A percentile compares a stretch with the other conserved stretches of the same genome.
Evolutionary conservation across 768 basidiomycete species (phyloP).

Genomic region (Boletus rubropictus): DNA sequence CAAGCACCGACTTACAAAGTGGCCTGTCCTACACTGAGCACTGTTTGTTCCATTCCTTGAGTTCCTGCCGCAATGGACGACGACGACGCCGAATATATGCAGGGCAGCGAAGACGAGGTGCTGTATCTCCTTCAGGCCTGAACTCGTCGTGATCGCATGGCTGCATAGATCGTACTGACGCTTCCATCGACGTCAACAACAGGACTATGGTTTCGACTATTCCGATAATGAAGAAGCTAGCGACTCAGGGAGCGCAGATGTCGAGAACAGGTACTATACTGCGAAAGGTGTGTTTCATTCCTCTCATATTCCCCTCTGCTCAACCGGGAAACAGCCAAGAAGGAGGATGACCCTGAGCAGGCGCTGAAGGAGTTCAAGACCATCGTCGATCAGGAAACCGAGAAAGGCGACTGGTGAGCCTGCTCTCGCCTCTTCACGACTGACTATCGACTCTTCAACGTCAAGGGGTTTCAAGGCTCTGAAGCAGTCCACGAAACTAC

Average conservation of each 20-base stretch:
- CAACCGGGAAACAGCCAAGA: slow-evolving; percentile 55
- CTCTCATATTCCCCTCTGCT: neutral
- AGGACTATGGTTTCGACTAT: slow-evolving; percentile 97
- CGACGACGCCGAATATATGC: slow-evolving; percentile 93
- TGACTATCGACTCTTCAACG: neutral
- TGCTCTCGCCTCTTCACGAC: neutral
- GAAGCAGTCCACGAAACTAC: slow-evolving; percentile 93
- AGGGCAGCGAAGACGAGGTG: slow-evolving; percentile 82
- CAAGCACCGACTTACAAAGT: neutral
- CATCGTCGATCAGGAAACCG: slow-evolving; percentile 88
- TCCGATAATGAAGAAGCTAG: slow-evolving; percentile 85
- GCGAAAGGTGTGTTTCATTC: slow-evolving; percentile 72
- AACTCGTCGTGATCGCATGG: neutral
- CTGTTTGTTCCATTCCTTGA: slow-evolving; percentile 1
- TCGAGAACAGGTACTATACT: slow-evolving; percentile 97
- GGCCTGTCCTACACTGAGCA: neutral
- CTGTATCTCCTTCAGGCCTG: slow-evolving; percentile 7
- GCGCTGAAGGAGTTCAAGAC: slow-evolving; percentile 84
- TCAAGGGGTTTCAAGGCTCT: slow-evolving; percentile 96
- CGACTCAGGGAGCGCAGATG: slow-evolving; percentile 75
- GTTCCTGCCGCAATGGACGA: slow-evolving; percentile 61
- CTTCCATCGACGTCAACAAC: slow-evolving; percentile 7
- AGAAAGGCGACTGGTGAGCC: slow-evolving; percentile 87
- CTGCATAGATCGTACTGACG: neutral
- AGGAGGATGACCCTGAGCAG: slow-evolving; percentile 89